These are phyloP conservation scores for Coemansia sp. DNA, from an alignment of 192 early-diverging fungal species.

Conservation along the genomic window DNA sequence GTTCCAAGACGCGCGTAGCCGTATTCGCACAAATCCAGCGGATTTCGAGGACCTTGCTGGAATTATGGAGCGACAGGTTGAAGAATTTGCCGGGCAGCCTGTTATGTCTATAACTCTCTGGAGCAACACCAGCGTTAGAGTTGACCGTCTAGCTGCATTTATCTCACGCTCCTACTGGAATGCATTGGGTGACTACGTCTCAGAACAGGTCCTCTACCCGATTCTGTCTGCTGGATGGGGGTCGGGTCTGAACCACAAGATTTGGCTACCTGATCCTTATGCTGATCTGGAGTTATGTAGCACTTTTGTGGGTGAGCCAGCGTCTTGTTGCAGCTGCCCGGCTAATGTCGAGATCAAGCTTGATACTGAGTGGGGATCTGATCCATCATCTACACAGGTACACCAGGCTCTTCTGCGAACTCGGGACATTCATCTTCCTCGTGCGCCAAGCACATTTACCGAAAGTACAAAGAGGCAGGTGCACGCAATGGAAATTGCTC, in stretches of 20 bases:
- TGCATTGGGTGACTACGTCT: constrained; percentile 51
- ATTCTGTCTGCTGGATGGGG: constrained; percentile 44
- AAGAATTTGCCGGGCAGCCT: constrained; percentile 37
- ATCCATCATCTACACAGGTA: constrained; percentile 7
- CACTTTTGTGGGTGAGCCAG: constrained; percentile 3
- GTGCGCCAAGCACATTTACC: constrained; percentile 40
- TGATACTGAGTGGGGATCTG: constrained; percentile 10
- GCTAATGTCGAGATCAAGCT: constrained; percentile 31
- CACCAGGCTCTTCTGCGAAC: constrained; percentile 29
- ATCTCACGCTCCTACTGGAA: constrained; percentile 52
- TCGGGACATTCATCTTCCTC: constrained; percentile 18
- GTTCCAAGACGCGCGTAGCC: constrained; percentile 36
- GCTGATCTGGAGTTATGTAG: constrained; percentile 12
- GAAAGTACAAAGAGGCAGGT: constrained; percentile 45
- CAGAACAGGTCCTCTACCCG: constrained; percentile 46
- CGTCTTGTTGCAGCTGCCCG: constrained; percentile 7
- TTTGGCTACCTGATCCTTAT: constrained; percentile 43
- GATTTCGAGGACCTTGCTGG: constrained; percentile 21
- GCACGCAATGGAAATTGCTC: constrained; percentile 49
- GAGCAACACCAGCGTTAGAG: constrained; percentile 37
- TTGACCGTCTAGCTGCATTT: constrained; percentile 40
- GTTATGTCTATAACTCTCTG: constrained; percentile 43
- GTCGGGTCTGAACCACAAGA: constrained; percentile 7
- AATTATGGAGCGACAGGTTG: constrained; percentile 40
- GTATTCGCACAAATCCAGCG: constrained; percentile 21